Evolutionary conservation across 2,329 filamentous ascomycete genomes (phyloP).

Genomic region (Fusarium udum): DNA sequence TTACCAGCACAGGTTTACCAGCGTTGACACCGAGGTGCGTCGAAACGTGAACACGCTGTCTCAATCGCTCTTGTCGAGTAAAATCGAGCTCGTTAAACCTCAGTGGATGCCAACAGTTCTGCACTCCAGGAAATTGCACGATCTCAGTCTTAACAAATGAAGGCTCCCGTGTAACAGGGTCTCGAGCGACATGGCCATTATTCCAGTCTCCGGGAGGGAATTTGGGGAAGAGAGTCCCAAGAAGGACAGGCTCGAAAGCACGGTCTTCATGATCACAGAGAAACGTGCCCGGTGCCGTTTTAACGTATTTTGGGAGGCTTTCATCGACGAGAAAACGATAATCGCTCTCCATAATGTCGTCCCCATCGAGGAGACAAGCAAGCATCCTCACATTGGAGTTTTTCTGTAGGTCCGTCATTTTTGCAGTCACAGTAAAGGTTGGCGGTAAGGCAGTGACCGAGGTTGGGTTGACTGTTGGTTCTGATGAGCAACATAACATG

Average conservation of each 20-base stretch:
- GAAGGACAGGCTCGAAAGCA: constrained; percentile 41
- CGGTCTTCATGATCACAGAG: constrained; percentile 33
- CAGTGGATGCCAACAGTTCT: constrained; percentile 37
- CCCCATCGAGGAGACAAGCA: constrained; percentile 39
- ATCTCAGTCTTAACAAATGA: constrained; percentile 35
- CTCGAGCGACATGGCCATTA: constrained; percentile 27
- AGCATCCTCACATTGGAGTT: constrained; percentile 39
- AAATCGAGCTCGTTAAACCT: constrained; percentile 42
- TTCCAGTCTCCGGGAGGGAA: constrained; percentile 44
- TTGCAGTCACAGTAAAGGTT: neutral
- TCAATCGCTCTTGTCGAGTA: constrained; percentile 32
- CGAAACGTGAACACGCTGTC: constrained; percentile 38
- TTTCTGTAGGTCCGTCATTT: neutral
- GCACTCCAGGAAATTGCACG: constrained; percentile 24
- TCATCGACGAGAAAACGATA: constrained; percentile 43
- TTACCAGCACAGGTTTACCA: constrained; percentile 37
- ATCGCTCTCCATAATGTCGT: constrained; percentile 38
- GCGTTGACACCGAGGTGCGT: constrained; percentile 37
- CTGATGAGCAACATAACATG: neutral
- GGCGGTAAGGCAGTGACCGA: neutral
- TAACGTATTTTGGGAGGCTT: constrained; percentile 40
- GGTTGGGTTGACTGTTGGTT: neutral
- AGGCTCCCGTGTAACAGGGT: constrained; percentile 28
- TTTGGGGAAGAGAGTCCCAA: constrained; percentile 38
- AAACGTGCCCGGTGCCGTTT: constrained; percentile 40